Base-by-base conservation (phyloP, 305 asterid genomes). In the Rubia tinctorum region DNA sequence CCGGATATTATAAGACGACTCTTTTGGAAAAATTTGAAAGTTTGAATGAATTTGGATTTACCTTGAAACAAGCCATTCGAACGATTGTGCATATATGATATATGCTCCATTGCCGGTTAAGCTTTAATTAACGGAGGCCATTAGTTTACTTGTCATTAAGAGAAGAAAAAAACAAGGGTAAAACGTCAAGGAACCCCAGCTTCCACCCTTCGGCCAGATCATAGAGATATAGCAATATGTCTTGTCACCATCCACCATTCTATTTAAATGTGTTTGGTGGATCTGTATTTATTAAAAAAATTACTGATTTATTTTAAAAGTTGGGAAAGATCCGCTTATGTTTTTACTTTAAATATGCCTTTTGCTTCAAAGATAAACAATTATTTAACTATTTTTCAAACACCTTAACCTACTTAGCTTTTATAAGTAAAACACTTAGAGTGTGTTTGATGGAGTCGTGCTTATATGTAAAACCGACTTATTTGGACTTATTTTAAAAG, bases 51-150 rank as follows among this genome's bases (percentile, higher is more conserved):
- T 12, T 18, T 15, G 40, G 61, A 25, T 69, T 69, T 55, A 34
- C 43, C n/a, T 69, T 27, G 8, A 17, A 55, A 69, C 62, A 34
- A 69, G 60, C 60, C 62, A 15, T 17, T 69, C 27, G 23, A 69
- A 69, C 61, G 18, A 47, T 69, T 1, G 22, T 25, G 34, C 22
- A 8, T 37, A 64, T 64, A 64, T 64, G 44, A 8, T 37, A 64
- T 64, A 64, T 64, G 44, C 69, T 30, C 25, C 0, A 0, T 9
- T 37, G 49, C 47, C 69, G 69, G 10, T 65, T 63, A 27, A 10
- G 18, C 9, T 23, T 60, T 0, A 2, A 2, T 23, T 8, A 23
- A 18, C 18, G 17, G 55, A 60, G 3, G 39, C 22, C 68, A 63
- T 30, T 63, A 63, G 20, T 63, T 64, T 64, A 15, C 12, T 64